Evolutionary conservation across 257 asterid species (phyloP).

Genomic region (Plantago ovata): DNA sequence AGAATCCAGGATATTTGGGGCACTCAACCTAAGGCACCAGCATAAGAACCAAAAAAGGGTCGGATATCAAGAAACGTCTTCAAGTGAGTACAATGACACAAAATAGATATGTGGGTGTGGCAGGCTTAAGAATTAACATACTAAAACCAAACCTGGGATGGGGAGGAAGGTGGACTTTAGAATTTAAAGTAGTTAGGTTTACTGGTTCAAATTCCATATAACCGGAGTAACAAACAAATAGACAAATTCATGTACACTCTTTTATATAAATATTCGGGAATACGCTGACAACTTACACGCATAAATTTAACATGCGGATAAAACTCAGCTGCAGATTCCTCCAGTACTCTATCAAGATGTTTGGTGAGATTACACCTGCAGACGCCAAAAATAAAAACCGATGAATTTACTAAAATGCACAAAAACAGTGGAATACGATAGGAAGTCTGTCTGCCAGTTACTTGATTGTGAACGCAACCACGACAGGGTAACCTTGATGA

Average conservation of each 20-base stretch:
- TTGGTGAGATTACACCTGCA: conserved; percentile 82
- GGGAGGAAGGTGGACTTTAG: no score
- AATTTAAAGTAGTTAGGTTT: no score
- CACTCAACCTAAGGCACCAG: conserved; percentile 71
- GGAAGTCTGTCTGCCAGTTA: conserved; percentile 24
- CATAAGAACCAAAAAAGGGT: conserved; percentile 15
- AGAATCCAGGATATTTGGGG: conserved; percentile 94
- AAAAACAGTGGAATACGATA: not conserved
- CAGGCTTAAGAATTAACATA: no score
- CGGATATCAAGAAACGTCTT: not conserved
- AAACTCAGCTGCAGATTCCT: conserved; percentile 90
- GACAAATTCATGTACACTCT: no score
- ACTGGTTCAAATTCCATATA: no score
- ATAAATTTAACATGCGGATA: conserved; percentile 80
- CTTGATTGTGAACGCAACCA: conserved; percentile 94
- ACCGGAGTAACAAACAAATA: no score
- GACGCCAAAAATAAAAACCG: conserved; percentile 5
- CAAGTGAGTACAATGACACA: not conserved
- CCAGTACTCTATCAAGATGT: conserved; percentile 80
- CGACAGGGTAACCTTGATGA: conserved; percentile 86
- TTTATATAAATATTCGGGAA: no score
- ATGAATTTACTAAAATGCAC: not conserved
- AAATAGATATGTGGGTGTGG: not conserved
- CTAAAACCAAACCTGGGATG: no score
- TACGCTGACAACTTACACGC: conserved; percentile 57